Base-by-base conservation (phyloP, 2,329 filamentous ascomycete species). In the Fusarium euwallaceae region DNA sequence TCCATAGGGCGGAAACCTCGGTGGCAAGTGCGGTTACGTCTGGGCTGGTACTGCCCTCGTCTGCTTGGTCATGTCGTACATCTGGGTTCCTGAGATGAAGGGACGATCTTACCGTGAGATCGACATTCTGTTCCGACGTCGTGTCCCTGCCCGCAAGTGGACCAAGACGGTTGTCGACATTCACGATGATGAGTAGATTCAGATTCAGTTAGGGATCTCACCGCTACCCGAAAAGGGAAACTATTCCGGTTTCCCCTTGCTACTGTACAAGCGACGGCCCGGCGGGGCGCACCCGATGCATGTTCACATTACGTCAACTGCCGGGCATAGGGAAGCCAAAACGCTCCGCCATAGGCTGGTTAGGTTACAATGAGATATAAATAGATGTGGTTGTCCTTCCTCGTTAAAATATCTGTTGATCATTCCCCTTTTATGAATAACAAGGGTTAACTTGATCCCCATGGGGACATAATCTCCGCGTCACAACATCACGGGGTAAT, bases 31-130 rank as follows among this genome's bases (percentile, higher is more conserved):
- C 79, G 91, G 89, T 73, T 91, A 89, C 81, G 84, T 90, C 78
- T 90, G 88, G 91, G 90, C 82, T 74, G 88, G 82, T 55, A 89
- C 91, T 16, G 91, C 83, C 39, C 82, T 91, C 41, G 14, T 90
- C 78, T 92, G 90, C 80, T 83, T 86, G 60, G 73, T 87, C 71
- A 69, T 86, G 71, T 84, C 89, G 6, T 90, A 73, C 78, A 80
- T 87, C 71, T 86, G 67, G 72, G 62, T 90, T 60, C 88, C 88
- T 10, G 88, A 90, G 85, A 88, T 90, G 86, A 89, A 89, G 84
- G 76, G 82, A 75, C 84, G 87, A 43, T 88, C 89, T 32, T 91
- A 86, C 83, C 89, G 89, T 72, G 90, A 92, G 83, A 90, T 90
- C 75, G 90, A 91, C 79, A 90, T 90, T 75, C 63, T 90, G 78